These are phyloP conservation scores for Pyricularia grisea DNA, from an alignment of 2,329 filamentous ascomycete species.

Conservation along the genomic window DNA sequence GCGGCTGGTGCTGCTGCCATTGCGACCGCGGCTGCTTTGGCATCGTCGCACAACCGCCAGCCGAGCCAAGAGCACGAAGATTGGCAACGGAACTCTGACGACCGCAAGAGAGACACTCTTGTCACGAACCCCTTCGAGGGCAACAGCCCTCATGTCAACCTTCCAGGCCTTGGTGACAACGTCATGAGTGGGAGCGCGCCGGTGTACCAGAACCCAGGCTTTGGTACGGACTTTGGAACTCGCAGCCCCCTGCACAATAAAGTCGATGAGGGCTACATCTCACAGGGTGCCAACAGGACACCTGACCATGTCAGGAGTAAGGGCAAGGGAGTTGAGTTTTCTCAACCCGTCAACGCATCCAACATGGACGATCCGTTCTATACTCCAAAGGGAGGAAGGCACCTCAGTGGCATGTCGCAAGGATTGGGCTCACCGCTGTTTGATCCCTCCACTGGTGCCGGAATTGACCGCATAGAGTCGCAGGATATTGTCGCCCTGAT, in stretches of 20 bases:
- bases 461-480: slow-evolving; percentile 86
- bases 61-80: slow-evolving; percentile 52
- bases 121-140: slow-evolving; percentile 60
- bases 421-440: slow-evolving; percentile 86
- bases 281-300: slow-evolving; percentile 52
- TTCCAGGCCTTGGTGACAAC: slow-evolving; percentile 38
- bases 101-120: slow-evolving; percentile 56
- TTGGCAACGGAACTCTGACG: slow-evolving; percentile 52
- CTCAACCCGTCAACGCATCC: slow-evolving; percentile 36
- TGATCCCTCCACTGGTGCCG: slow-evolving; percentile 77
- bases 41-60: slow-evolving; percentile 39
- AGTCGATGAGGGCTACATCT: slow-evolving; percentile 85
- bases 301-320: slow-evolving; percentile 39
- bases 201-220: slow-evolving; percentile 23
- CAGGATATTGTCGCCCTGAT: slow-evolving; percentile 96
- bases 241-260: slow-evolving; percentile 54
- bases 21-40: slow-evolving; percentile 38
- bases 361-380: slow-evolving; percentile 58
- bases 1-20: slow-evolving; percentile 45
- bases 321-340: slow-evolving; percentile 46
- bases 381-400: slow-evolving; percentile 47
- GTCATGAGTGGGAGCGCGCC: slow-evolving; percentile 20
- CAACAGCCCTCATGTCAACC: slow-evolving; percentile 50
- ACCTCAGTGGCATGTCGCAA: slow-evolving; percentile 83
- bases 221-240: slow-evolving; percentile 35